Percentiles rank a stretch among this genome's conserved stretches.
Evolutionary conservation across 139 green algal species (phyloP).

Genomic region (Dunaliella sp.): DNA sequence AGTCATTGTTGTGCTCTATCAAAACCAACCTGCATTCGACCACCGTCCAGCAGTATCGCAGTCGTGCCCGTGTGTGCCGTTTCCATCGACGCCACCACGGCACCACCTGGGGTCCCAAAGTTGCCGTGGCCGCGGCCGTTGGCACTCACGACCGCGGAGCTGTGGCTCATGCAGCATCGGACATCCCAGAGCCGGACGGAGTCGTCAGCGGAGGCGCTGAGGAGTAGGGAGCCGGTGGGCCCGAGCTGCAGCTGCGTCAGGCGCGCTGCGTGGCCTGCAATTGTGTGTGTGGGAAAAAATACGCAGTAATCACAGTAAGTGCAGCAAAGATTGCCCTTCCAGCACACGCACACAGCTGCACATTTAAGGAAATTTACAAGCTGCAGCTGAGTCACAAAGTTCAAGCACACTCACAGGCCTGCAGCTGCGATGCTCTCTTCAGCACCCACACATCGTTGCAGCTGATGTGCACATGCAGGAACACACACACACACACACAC

Average conservation of each 20-base stretch:
- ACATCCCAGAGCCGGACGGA: not conserved
- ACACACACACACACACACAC: too few relatives aligned
- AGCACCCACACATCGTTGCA: not conserved
- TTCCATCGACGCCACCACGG: not conserved
- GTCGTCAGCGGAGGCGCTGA: not conserved
- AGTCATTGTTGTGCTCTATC: too few relatives aligned
- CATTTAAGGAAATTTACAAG: too few relatives aligned
- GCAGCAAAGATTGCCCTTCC: too few relatives aligned
- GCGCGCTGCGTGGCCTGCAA: not conserved
- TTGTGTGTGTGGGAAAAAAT: not conserved
- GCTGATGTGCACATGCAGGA: not conserved
- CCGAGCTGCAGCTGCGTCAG: not conserved
- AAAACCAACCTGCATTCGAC: not conserved
- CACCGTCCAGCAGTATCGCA: not conserved
- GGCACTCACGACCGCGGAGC: not conserved
- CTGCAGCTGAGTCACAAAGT: too few relatives aligned
- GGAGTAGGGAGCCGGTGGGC: not conserved
- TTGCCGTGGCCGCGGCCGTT: not conserved
- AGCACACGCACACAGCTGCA: too few relatives aligned
- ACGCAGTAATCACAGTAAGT: too few relatives aligned
- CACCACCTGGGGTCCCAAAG: not conserved
- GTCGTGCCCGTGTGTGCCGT: not conserved
- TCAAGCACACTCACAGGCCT: not conserved
- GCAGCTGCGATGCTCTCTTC: not conserved
- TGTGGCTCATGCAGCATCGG: not conserved